A percentile compares a stretch with the other conserved stretches of the same genome.
Conservation (phyloP, 306 rosid genomes). For the Quillaja saponaria region DNA sequence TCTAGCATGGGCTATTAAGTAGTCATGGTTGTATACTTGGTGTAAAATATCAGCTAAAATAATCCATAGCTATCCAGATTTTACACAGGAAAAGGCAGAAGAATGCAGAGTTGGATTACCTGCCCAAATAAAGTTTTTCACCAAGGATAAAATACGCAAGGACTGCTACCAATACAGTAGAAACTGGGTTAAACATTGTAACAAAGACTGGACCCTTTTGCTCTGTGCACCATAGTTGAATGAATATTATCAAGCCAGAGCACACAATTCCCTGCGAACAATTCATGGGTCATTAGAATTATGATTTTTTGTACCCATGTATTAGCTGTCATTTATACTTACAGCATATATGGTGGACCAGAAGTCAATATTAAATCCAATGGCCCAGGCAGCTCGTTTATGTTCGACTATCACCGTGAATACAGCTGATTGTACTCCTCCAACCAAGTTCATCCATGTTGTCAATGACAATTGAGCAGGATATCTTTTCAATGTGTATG, state of each 20-base stretch:
- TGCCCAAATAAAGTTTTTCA: slow-evolving; percentile 74
- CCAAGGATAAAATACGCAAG: slow-evolving; percentile 77
- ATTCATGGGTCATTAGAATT: slow-evolving; percentile 6
- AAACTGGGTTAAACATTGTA: slow-evolving; percentile 69
- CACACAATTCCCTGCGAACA: slow-evolving; percentile 63
- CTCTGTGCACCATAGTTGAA: slow-evolving; percentile 78
- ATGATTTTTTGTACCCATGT: not conserved
- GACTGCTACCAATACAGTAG: slow-evolving; percentile 60
- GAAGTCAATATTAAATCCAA: slow-evolving; percentile 67
- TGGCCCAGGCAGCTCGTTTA: slow-evolving; percentile 60
- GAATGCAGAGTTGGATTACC: slow-evolving; percentile 38
- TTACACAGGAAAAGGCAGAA: not conserved
- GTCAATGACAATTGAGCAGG: slow-evolving; percentile 79
- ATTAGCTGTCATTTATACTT: slow-evolving; percentile 27
- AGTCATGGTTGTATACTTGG: not conserved
- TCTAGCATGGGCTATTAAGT: not conserved
- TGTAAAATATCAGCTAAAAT: not conserved
- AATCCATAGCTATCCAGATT: not conserved
- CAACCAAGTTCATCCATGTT: slow-evolving; percentile 72
- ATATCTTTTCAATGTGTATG: slow-evolving; percentile 73
- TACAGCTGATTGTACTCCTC: slow-evolving; percentile 77
- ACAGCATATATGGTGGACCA: slow-evolving; percentile 73
- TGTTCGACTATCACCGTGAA: slow-evolving; percentile 50
- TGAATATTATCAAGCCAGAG: slow-evolving; percentile 50
- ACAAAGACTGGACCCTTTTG: slow-evolving; percentile 85